These are phyloP conservation scores for Gillenia trifoliata DNA, from an alignment of 306 rosid species.

Conservation along the genomic window DNA sequence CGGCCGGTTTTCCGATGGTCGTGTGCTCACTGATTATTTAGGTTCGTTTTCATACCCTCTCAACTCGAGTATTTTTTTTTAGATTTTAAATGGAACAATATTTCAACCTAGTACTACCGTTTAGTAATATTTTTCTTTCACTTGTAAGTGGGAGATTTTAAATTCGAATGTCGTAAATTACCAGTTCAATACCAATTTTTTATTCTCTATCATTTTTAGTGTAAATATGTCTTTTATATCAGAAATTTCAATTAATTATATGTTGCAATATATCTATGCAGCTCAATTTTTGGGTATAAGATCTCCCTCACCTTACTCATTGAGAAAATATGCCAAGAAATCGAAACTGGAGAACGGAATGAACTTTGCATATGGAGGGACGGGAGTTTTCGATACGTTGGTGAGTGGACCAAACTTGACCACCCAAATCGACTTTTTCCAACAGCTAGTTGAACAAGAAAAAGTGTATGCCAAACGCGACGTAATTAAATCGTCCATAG, in stretches of 20 bases:
- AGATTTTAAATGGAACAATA: not conserved
- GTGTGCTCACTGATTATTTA: conserved; percentile 46
- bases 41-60: conserved; percentile 24
- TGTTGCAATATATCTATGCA: not conserved
- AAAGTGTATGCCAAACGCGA: conserved; percentile 32
- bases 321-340: not conserved
- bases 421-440: conserved; percentile 36
- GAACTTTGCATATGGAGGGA: conserved; percentile 57
- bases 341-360: conserved; percentile 24
- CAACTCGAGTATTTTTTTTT: not conserved
- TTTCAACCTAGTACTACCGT: too few species aligned
- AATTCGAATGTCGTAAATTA: too few species aligned
- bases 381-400: conserved; percentile 45
- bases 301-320: conserved; percentile 27
- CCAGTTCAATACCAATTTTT: too few species aligned
- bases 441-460: conserved; percentile 33
- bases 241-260: too few species aligned
- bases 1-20: conserved; percentile 57
- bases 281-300: conserved; percentile 31
- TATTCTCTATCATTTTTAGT: too few species aligned
- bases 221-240: too few species aligned
- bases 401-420: conserved; percentile 42
- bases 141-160: not conserved
- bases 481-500: conserved; percentile 15
- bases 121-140: too few species aligned